phyloP scores from a whole-genome alignment of 768 basidiomycete genomes.

The Mycena alexandri region DNA sequence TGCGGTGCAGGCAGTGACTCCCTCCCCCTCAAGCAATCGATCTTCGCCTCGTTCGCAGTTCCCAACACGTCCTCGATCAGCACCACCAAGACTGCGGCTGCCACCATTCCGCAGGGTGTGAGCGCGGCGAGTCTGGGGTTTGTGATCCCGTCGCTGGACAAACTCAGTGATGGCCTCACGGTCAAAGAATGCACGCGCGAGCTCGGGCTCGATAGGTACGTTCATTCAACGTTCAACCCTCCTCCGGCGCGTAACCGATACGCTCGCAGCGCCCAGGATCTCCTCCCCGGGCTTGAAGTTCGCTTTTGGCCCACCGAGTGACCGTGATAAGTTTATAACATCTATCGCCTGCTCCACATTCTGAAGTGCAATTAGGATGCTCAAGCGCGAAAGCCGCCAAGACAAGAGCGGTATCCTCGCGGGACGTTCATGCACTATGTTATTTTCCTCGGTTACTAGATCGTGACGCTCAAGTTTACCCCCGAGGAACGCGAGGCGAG shows the following conservation, averaged over 20 bases:
- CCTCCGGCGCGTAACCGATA: background rate
- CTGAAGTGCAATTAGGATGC: conserved; percentile 63
- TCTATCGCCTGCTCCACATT: background rate
- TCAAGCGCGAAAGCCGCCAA: conserved; percentile 66
- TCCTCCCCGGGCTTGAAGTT: conserved; percentile 78
- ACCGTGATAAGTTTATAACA: conserved; percentile 57
- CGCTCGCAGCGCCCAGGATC: conserved; percentile 58
- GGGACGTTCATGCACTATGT: conserved; percentile 51
- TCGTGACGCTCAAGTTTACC: conserved; percentile 73
- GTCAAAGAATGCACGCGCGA: conserved; percentile 66
- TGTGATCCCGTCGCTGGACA: conserved; percentile 70
- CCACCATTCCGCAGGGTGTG: no score
- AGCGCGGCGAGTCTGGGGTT: no score
- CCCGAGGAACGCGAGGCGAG: conserved; percentile 91
- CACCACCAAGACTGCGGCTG: no score
- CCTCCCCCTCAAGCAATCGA: no score
- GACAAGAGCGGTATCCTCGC: conserved; percentile 77
- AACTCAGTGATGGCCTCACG: conserved; percentile 64
- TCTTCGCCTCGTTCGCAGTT: no score
- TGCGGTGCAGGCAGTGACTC: no score
- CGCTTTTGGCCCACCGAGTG: conserved; percentile 81
- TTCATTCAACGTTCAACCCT: background rate
- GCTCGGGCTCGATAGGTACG: conserved; percentile 64
- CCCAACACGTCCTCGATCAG: no score
- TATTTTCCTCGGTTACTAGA: conserved; percentile 41